These are phyloP conservation scores for Colletotrichum truncatum DNA, from an alignment of 2,329 filamentous ascomycete species.

Conservation along the genomic window DNA sequence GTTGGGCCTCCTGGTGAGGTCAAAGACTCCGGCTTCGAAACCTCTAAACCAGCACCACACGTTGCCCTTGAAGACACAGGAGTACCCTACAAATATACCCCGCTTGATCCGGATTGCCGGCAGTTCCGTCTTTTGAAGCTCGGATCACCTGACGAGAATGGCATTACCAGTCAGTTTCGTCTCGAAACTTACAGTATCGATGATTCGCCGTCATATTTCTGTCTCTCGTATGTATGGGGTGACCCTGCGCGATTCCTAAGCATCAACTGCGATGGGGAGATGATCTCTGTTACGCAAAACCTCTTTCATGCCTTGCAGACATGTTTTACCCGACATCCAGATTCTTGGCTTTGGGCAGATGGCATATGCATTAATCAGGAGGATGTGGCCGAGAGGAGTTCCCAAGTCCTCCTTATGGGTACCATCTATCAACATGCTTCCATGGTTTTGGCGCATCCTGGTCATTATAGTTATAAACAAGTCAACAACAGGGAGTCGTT, in stretches of 20 bases:
- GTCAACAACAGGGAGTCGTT: not conserved
- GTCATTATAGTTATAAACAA: not conserved
- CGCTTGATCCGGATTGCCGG: not conserved
- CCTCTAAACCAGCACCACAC: not conserved
- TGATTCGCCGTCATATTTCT: conserved; percentile 2
- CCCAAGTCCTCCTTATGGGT: conserved; percentile 8
- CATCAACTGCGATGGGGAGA: conserved; percentile 5
- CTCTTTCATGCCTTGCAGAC: conserved; percentile 5
- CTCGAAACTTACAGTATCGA: conserved; percentile 6
- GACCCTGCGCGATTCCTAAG: not conserved
- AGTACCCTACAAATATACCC: not conserved
- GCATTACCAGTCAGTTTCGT: not conserved
- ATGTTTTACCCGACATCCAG: not conserved
- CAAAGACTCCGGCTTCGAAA: too few species aligned
- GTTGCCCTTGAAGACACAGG: not conserved
- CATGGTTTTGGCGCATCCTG: conserved; percentile 5
- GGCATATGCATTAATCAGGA: conserved; percentile 20
- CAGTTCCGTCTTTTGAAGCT: conserved; percentile 1
- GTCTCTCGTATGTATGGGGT: conserved; percentile 21
- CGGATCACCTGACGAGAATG: not conserved
- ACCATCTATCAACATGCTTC: not conserved
- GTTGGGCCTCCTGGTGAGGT: not conserved
- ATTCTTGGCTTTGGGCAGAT: conserved; percentile 15
- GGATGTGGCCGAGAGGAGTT: conserved; percentile 3
- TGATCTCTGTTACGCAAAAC: conserved; percentile 4